Evolutionary conservation across 768 basidiomycete genomes (phyloP).

Genomic region (Leccinum arenicola): DNA sequence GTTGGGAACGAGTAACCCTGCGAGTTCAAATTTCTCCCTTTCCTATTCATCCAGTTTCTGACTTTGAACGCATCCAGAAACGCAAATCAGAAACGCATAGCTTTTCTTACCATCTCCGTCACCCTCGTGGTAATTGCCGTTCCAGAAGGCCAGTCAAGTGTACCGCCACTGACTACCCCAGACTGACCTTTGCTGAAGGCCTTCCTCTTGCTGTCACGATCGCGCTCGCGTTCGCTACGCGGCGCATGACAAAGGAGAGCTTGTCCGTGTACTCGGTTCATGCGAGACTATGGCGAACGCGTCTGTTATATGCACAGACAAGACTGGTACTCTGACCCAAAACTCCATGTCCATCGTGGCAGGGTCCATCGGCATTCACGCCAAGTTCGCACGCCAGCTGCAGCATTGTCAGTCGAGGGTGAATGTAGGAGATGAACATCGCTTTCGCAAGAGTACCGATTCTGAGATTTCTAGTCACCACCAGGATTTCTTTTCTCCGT

Average conservation of each 20-base stretch:
- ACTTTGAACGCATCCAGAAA: conserved; percentile 40
- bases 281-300: conserved; percentile 99
- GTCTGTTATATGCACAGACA: conserved; percentile 95
- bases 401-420: conserved; percentile 67
- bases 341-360: conserved; percentile 97
- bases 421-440: conserved; percentile 60
- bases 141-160: conserved; percentile 59
- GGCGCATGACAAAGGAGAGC: conserved; percentile 94
- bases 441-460: conserved; percentile 30
- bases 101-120: conserved; percentile 79
- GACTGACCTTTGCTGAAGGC: conserved; percentile 42
- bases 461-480: conserved; percentile 39
- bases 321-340: conserved; percentile 94
- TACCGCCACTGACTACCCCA: background rate
- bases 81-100: conserved; percentile 37
- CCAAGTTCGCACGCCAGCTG: conserved; percentile 85
- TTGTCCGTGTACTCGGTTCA: conserved; percentile 93
- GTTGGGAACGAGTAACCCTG: conserved; percentile 59
- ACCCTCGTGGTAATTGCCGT: conserved; percentile 88
- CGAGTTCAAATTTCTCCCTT: conserved; percentile 39
- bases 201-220: conserved; percentile 95
- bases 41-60: background rate
- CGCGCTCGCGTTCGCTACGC: conserved; percentile 95
- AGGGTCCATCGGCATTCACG: conserved; percentile 90
- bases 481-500: conserved; percentile 73